Conservation (phyloP, 305 asterid species). For the Fraxinus angustifolia region DNA sequence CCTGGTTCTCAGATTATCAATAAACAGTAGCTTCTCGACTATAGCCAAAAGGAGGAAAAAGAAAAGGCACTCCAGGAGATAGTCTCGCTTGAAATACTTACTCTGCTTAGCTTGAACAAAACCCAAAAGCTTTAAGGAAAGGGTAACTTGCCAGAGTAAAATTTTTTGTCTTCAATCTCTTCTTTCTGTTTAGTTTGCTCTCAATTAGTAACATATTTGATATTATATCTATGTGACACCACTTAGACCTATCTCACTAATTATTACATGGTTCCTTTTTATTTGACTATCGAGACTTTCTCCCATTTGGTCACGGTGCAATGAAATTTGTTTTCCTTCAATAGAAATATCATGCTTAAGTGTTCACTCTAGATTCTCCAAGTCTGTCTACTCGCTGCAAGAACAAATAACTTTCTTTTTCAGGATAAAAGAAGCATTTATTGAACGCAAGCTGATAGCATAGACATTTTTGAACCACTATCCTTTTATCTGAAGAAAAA, state of each 20-base stretch:
- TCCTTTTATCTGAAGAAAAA: not conserved
- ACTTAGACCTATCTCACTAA: not conserved
- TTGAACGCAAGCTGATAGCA: not conserved
- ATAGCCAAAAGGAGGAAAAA: not conserved
- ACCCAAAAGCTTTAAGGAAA: not conserved
- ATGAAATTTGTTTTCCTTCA: not conserved
- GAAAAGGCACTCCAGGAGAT: not conserved
- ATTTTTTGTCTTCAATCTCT: not conserved
- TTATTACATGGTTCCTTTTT: not conserved
- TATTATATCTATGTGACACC: not conserved
- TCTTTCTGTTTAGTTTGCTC: not conserved
- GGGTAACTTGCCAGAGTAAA: not conserved
- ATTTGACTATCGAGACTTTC: not conserved
- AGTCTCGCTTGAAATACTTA: not conserved
- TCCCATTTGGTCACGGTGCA: not conserved
- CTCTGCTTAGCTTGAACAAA: not conserved
- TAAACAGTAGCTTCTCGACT: constrained; percentile 4
- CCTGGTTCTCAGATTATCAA: constrained; percentile 13
- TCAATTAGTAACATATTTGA: not conserved
- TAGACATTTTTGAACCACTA: not conserved
- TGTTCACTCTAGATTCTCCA: not conserved
- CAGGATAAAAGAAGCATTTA: not conserved
- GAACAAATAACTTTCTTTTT: not conserved
- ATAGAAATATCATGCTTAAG: not conserved
- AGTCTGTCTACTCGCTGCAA: not conserved